Evolutionary conservation across 345 rosid species (phyloP), one percentile per base, ranked within the genome.

Genomic region (Hypericum androsaemum): DNA sequence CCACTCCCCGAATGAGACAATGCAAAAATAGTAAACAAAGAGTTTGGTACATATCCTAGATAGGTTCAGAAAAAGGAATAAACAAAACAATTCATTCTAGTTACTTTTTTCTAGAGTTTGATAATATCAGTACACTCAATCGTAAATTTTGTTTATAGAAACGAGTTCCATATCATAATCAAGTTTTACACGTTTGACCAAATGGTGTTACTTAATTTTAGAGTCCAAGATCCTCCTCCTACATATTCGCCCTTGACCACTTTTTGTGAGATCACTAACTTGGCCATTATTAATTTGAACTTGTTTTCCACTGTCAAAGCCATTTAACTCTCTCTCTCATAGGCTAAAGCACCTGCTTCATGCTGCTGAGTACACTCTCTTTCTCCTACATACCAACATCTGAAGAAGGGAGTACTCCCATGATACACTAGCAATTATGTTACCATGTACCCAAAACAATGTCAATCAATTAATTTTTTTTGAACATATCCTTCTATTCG

Each of bases 391-490:
- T 64, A 63, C 62, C 71, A 68, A 68, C 68, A 62, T 74, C 84
- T 55, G 80, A 71, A 71, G 72, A 71, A 57, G 84, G 63, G 58
- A 77, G 62, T 52, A 72, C 61, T 60, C 83, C 86, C 90, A 86
- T 83, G 45, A 52, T 58, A 69, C 56, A 28, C 52, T 50, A 47
- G 64, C 58, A 50, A 52, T 38, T 53, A 38, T 45, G 48, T 32
- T 49, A 47, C 38, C 16, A 43, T 61, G 37, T 37, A 58, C 53
- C 39, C 32, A 22, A 67, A 39, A 52, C 43, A 63, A 36, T 40
- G 53, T 52, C 60, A 37, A 41, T 46, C 54, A 55, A 40, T 61
- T 50, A 50, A 36, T n/a, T n/a, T n/a, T n/a, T n/a, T 22, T 42
- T 37, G 17, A 66, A 47, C 50, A 55, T 55, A 63, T 22, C 54